Percentiles rank a stretch among this genome's conserved stretches.
phyloP scores from a whole-genome alignment of 768 basidiomycete species.

The Lyophyllum decastes region DNA sequence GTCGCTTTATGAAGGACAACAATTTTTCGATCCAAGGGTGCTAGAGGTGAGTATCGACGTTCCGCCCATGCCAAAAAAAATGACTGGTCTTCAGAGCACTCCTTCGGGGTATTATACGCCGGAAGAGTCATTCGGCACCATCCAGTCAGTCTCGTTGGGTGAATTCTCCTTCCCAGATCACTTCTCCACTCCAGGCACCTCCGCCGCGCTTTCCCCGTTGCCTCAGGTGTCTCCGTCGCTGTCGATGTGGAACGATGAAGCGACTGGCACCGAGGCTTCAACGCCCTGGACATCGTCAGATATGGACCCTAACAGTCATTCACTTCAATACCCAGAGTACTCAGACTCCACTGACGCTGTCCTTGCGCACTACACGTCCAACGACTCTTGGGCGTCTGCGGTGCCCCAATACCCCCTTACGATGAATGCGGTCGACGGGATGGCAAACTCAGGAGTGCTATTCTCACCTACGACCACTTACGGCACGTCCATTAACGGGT shows the following conservation, averaged over 20 bases:
- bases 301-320: background rate
- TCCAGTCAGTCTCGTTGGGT: slow-evolving; percentile 9
- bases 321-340: slow-evolving; percentile 1
- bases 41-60: slow-evolving; percentile 10
- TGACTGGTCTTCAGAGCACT: background rate
- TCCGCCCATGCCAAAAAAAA: background rate
- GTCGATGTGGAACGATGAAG: slow-evolving; percentile 38
- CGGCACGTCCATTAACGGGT: background rate
- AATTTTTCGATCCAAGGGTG: slow-evolving; percentile 9
- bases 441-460: slow-evolving; percentile 7
- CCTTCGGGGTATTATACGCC: slow-evolving; percentile 8
- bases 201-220: slow-evolving; percentile 25
- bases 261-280: slow-evolving; percentile 7
- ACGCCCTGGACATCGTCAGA: slow-evolving; percentile 12
- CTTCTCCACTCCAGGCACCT: slow-evolving; percentile 11
- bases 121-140: slow-evolving; percentile 14
- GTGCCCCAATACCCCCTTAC: background rate
- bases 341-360: background rate
- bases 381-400: slow-evolving; percentile 7
- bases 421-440: background rate
- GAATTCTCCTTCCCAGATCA: slow-evolving; percentile 13
- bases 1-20: slow-evolving; percentile 5
- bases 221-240: slow-evolving; percentile 38
- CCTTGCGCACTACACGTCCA: background rate
- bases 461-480: slow-evolving; percentile 2